Percentiles rank a stretch among this genome's conserved stretches.
Conservation (phyloP, 164 flowering plant genomes). For the Hamamelis virginiana region DNA sequence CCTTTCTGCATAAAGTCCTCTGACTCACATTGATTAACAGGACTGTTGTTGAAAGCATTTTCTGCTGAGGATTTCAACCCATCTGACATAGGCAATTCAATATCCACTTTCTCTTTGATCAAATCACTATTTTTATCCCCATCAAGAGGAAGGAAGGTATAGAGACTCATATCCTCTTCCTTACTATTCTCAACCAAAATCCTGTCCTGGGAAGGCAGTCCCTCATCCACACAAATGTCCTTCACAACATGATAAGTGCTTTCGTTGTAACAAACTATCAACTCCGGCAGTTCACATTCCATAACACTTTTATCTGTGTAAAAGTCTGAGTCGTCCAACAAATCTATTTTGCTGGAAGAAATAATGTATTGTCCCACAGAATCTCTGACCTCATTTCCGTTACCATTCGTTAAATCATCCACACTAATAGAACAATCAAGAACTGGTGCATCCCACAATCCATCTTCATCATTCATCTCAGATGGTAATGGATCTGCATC, state of each 20-base stretch:
- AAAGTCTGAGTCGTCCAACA: constrained; percentile 27
- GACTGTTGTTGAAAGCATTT: constrained; percentile 10
- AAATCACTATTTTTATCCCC: constrained; percentile 20
- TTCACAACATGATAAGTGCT: constrained; percentile 38
- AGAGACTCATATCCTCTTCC: constrained; percentile 15
- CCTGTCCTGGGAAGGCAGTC: constrained; percentile 42
- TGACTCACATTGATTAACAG: constrained; percentile 5
- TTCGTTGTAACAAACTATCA: constrained; percentile 45
- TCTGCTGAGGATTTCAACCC: constrained; percentile 19
- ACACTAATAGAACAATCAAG: constrained; percentile 16
- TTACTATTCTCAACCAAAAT: constrained; percentile 27
- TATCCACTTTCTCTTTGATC: constrained; percentile 17
- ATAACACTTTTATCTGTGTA: constrained; percentile 48
- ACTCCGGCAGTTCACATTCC: constrained; percentile 45
- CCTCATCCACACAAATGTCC: constrained; percentile 68
- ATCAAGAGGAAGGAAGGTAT: constrained; percentile 18
- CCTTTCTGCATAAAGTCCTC: constrained; percentile 16
- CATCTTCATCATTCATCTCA: constrained; percentile 20
- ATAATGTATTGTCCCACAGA: constrained; percentile 4
- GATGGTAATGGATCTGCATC: constrained; percentile 14
- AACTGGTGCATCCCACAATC: constrained; percentile 11
- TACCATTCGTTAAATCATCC: constrained; percentile 19
- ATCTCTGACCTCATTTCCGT: constrained; percentile 16
- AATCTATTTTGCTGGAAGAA: constrained; percentile 14
- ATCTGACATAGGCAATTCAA: constrained; percentile 5